Evolutionary conservation across 2,329 filamentous ascomycete species (phyloP).

Genomic region (Magnaporthiopsis incrustans): DNA sequence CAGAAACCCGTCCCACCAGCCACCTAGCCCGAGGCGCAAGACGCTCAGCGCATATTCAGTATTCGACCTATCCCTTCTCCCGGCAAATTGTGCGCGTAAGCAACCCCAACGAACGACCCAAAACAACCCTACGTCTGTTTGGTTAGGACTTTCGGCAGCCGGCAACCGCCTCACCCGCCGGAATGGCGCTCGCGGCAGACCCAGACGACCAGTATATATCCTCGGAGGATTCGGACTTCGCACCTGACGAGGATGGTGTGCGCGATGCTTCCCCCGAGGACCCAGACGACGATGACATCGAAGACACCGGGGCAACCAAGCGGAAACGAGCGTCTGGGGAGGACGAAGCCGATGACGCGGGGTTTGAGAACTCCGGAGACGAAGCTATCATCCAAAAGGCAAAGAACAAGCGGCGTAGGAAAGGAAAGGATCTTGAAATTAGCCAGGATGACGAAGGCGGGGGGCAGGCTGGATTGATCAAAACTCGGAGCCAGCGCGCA

Average conservation of each 20-base stretch:
- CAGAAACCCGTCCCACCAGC: no score
- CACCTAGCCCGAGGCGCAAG: no score
- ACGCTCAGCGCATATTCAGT: no score
- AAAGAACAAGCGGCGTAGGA: constrained; percentile 45
- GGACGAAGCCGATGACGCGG: constrained; percentile 35
- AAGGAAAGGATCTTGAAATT: constrained; percentile 28
- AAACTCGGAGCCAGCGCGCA: constrained; percentile 63
- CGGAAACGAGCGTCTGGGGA: constrained; percentile 23
- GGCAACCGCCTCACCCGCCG: background rate
- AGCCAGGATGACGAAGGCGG: constrained; percentile 28
- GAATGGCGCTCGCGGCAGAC: background rate
- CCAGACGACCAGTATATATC: constrained; percentile 53
- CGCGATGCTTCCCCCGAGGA: constrained; percentile 33
- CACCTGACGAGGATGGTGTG: constrained; percentile 43
- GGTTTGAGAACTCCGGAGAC: constrained; percentile 63
- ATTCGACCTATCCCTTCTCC: no score
- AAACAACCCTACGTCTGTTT: background rate
- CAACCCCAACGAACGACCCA: background rate
- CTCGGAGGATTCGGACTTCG: constrained; percentile 67
- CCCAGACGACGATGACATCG: constrained; percentile 40
- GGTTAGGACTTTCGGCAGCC: background rate
- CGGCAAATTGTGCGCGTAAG: background rate
- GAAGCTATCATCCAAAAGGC: constrained; percentile 59
- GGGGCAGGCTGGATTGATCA: constrained; percentile 57
- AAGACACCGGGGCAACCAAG: constrained; percentile 19